Evolutionary conservation across 495 filamentous ascomycete species (phyloP).

Genomic region (Geoglossum glabrum): DNA sequence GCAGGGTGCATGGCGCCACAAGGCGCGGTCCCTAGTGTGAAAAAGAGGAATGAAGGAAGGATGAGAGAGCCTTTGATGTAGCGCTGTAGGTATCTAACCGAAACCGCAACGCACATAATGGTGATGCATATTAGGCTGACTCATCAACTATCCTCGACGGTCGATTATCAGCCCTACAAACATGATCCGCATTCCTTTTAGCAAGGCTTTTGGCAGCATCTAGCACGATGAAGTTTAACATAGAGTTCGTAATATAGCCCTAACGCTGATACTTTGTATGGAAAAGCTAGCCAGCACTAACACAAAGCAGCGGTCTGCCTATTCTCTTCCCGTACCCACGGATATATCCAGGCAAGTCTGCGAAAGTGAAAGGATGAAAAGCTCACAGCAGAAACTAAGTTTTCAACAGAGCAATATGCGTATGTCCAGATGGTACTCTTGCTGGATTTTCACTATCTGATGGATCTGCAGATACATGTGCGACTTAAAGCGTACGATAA

Average conservation of each 20-base stretch:
- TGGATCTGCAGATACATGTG: conserved; percentile 60
- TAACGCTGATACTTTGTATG: neutral
- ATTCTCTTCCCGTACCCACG: conserved; percentile 93
- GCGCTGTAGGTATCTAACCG: no score
- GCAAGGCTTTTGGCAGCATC: neutral
- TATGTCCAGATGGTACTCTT: conserved; percentile 18
- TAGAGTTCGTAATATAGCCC: conserved; percentile 39
- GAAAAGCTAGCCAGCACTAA: neutral
- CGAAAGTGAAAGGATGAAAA: neutral
- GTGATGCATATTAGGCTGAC: no score
- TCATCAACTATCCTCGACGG: no score
- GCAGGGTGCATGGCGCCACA: no score
- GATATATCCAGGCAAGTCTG: conserved; percentile 61
- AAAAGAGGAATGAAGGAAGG: no score
- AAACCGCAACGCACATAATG: no score
- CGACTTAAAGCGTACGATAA: conserved; percentile 60
- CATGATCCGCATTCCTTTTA: no score
- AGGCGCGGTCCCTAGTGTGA: no score
- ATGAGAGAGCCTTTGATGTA: no score
- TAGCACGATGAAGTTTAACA: conserved; percentile 79
- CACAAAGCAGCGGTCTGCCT: conserved; percentile 51
- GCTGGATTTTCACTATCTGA: neutral
- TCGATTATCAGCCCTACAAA: neutral
- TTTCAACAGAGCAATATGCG: conserved; percentile 64
- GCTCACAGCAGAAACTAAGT: neutral